Conservation (phyloP, 2,329 filamentous ascomycete genomes). For the Beauveria sp. region DNA sequence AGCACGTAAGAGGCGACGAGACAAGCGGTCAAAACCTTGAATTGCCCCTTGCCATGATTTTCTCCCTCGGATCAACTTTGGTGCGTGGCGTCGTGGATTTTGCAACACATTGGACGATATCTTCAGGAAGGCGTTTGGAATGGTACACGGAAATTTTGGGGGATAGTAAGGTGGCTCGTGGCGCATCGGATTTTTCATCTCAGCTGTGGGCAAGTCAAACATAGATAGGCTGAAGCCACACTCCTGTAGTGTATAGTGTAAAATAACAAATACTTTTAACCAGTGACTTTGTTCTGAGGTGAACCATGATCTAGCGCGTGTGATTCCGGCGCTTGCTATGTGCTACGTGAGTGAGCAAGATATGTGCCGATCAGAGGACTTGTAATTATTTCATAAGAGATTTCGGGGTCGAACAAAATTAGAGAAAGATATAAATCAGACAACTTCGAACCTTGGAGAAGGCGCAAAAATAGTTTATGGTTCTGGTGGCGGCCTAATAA, state of each 20-base stretch:
- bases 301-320: background rate
- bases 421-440: no score
- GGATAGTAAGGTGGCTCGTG: background rate
- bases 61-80: background rate
- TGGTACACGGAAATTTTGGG: background rate
- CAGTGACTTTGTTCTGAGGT: background rate
- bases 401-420: no score
- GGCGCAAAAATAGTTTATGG: no score
- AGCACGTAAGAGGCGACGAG: constrained; percentile 55
- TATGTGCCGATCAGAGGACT: no score
- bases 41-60: constrained; percentile 17
- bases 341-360: background rate
- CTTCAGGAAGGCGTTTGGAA: constrained; percentile 7
- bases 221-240: background rate
- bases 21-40: constrained; percentile 44
- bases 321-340: background rate
- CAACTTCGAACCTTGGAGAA: no score
- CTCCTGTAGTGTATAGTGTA: background rate
- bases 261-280: background rate
- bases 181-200: constrained; percentile 2
- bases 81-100: background rate
- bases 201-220: background rate
- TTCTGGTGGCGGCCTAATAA: background rate
- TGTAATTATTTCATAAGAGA: no score
- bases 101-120: background rate